Base-by-base conservation (phyloP, 108 stramenopile species). In the Chaetoceros tenuissimus region DNA sequence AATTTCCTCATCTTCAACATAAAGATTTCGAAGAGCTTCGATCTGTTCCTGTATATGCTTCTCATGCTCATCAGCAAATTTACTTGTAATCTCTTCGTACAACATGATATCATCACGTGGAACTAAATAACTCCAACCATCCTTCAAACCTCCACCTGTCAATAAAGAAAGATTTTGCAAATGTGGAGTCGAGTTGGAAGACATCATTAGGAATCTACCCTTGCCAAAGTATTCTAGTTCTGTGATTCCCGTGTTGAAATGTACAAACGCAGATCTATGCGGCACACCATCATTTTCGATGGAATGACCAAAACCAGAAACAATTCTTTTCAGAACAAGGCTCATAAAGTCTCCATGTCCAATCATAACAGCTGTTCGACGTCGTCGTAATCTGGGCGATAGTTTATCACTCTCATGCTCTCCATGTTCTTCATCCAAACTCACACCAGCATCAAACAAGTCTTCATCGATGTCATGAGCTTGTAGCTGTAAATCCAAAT, bases 311-410 rank as follows among this genome's bases (percentile, higher is more conserved):
- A 74, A 87, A 18, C 85, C 82, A 24, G 80, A 66, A 7, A 87
- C 69, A 43, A 87, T 79, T 21, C 85, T 59, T 51, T 84, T 87
- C 34, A 87, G 63, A 17, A 87, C 72, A 0, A 84, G 57, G 28
- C 57, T 61, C 85, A 87, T 87, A 45, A 87, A 87, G 60, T 87
- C 85, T 0, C 78, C 85, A 63, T 87, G 85, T 20, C 85, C 85
- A 18, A 83, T 66, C 28, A 75, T 67, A 28, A 86, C 43, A 7
- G 63, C 63, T 0, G 81, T 86, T 51, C 83, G 64, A 21, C 83
- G 68, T 51, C 68, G 62, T 20, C 83, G 65, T 20, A 43, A 45
- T 23, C 74, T 62, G 13, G 53, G 64, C 17, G 49, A 34, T 20
- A 75, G 59, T 40, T 50, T 50, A 53, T 84, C 80, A 49, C 78